A percentile compares a stretch with the other conserved stretches of the same genome.
phyloP scores from a whole-genome alignment of 495 filamentous ascomycete genomes.

The Penicillium argentinense region DNA sequence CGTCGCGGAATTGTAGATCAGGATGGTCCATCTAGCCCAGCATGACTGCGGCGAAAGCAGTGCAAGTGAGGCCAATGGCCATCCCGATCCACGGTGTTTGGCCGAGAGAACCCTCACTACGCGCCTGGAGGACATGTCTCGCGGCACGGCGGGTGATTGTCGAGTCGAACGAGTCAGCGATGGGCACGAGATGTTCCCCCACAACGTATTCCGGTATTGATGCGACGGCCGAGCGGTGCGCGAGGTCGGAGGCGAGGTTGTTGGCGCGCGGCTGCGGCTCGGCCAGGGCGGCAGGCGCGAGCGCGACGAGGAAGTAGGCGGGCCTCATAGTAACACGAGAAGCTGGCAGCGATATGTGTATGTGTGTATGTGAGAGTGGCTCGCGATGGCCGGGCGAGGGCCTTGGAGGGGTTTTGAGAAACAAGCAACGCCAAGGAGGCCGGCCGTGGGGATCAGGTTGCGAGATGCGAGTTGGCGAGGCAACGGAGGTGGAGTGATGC shows the following conservation, averaged over 20 bases:
- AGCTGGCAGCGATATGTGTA: too few relatives aligned
- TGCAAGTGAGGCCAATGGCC: slow-evolving; percentile 48
- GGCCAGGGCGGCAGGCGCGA: slow-evolving; percentile 37
- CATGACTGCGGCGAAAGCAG: slow-evolving; percentile 46
- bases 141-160: slow-evolving; percentile 3
- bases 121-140: slow-evolving; percentile 29
- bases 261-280: slow-evolving; percentile 20
- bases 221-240: slow-evolving; percentile 26
- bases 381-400: slow-evolving; percentile 1
- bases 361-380: not conserved
- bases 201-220: slow-evolving; percentile 27
- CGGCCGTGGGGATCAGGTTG: slow-evolving; percentile 16
- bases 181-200: slow-evolving; percentile 7
- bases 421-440: slow-evolving; percentile 34
- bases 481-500: slow-evolving; percentile 19
- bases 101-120: slow-evolving; percentile 47
- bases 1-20: not conserved
- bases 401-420: slow-evolving; percentile 6
- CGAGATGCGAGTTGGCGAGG: slow-evolving; percentile 25
- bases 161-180: not conserved
- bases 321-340: slow-evolving; percentile 38
- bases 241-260: slow-evolving; percentile 22
- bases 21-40: slow-evolving; percentile 27
- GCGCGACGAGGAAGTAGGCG: slow-evolving; percentile 27
- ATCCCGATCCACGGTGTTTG: slow-evolving; percentile 52